Evolutionary conservation across 2,329 filamentous ascomycete species (phyloP), one percentile per base, ranked within the genome.

Genomic region (Thelonectria rubi): DNA sequence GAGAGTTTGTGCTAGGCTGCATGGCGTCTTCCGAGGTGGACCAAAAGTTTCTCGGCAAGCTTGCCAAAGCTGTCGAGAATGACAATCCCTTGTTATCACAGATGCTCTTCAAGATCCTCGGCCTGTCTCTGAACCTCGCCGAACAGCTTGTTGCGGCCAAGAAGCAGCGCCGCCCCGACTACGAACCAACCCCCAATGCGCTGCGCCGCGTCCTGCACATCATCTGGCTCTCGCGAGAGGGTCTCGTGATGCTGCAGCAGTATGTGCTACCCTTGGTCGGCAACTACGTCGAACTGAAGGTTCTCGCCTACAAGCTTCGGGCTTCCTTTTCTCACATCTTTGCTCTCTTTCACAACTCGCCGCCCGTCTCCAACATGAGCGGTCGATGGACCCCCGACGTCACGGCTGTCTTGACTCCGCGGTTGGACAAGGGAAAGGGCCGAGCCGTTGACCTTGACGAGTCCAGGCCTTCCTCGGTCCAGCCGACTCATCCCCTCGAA

Each of bases 1-100:
- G 37, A 42, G 37, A 48, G 63, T 32, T 26, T 51, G 49, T 46
- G 26, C 58, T 64, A 65, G 58, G 49, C 72, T 73, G 75, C 65
- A 99, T 98, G 95, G 95, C 95, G 80, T 95, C 94, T 75, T 95
- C 93, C 63, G 93, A 97, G 80, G 93, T 98, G 65, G 95, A 99
- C 78, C 94, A 97, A 81, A 99, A 98, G 81, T 97, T 96, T 79
- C 85, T 99, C 73, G 93, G 93, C 79, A 90, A 88, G 74, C 89
- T 97, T 75, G 94, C 95, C 75, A 91, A 89, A 78, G 85, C 88
- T 64, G 93, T 93, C 69, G 88, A 90, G 74, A 81, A 86, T 62
- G 89, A 92, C 69, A 95, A 94, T 73, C 89, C 91, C 3, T 83
- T 94, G 17, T 86, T 98, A 47, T 91, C 91, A 8, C 86, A 86